Evolutionary conservation across 148 eudicot species (phyloP).

Genomic region (Spergularia bocconei): DNA sequence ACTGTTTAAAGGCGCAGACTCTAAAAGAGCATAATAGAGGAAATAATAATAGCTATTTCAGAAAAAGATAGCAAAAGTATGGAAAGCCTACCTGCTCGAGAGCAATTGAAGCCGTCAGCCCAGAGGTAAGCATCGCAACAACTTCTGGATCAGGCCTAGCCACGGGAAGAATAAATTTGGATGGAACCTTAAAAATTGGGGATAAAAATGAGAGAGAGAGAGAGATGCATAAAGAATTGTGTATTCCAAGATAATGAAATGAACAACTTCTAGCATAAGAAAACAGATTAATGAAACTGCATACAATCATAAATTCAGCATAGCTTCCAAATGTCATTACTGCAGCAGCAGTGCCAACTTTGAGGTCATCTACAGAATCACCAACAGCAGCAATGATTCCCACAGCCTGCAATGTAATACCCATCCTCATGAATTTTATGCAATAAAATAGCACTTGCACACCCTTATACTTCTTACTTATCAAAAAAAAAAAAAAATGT

Average conservation of each 20-base stretch:
- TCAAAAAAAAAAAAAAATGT: neutral
- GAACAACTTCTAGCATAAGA: neutral
- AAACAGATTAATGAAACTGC: constrained; percentile 11
- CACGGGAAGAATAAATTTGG: constrained; percentile 86
- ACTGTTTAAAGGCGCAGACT: too few species aligned
- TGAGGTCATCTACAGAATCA: constrained; percentile 56
- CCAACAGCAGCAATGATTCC: constrained; percentile 91
- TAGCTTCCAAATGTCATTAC: constrained; percentile 90
- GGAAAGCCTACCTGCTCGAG: constrained; percentile 67
- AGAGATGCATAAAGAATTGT: neutral
- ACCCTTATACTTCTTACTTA: too few species aligned
- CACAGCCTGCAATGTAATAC: constrained; percentile 60
- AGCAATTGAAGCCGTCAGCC: constrained; percentile 95
- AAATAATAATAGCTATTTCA: neutral
- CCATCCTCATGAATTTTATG: neutral
- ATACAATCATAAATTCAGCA: constrained; percentile 82
- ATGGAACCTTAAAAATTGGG: constrained; percentile 55
- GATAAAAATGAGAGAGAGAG: neutral
- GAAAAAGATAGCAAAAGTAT: constrained; percentile 1
- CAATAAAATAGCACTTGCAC: neutral
- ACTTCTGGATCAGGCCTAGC: constrained; percentile 94
- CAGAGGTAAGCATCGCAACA: constrained; percentile 97
- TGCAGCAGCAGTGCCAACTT: constrained; percentile 84
- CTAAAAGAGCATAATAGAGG: neutral
- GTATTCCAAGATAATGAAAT: neutral